Percentiles rank a stretch among this genome's conserved stretches.
These are phyloP conservation scores for Andrographis paniculata DNA, from an alignment of 305 asterid genomes.

Conservation along the genomic window DNA sequence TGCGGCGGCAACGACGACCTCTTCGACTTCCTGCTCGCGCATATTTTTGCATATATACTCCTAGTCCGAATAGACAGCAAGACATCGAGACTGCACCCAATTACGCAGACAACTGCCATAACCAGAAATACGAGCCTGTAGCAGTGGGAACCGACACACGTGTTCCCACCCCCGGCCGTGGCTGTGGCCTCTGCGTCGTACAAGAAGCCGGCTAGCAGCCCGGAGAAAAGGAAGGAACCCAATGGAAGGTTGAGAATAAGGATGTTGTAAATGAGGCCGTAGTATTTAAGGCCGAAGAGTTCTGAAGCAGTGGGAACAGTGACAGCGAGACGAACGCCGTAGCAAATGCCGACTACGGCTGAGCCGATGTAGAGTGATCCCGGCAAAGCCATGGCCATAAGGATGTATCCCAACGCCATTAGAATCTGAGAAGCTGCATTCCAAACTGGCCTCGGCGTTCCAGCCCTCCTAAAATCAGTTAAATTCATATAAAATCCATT, in stretches of 20 bases:
- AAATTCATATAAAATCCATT: too few relatives aligned
- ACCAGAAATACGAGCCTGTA: constrained; percentile 73
- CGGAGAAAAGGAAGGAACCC: constrained; percentile 91
- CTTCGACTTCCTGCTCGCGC: constrained; percentile 35
- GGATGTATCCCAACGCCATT: constrained; percentile 73
- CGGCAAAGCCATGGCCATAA: constrained; percentile 75
- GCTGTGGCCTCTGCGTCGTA: constrained; percentile 64
- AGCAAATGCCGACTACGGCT: constrained; percentile 77
- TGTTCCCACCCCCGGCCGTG: constrained; percentile 62
- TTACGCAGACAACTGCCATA: constrained; percentile 63
- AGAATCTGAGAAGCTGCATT: constrained; percentile 82
- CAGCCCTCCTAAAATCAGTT: constrained; percentile 38
- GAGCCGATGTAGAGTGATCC: constrained; percentile 86
- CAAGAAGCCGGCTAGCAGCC: constrained; percentile 67
- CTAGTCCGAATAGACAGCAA: constrained; percentile 54
- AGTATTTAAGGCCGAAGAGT: constrained; percentile 78
- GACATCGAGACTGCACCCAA: constrained; percentile 68
- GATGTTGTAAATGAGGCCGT: constrained; percentile 81
- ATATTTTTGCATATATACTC: constrained; percentile 42
- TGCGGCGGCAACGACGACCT: constrained; percentile 13
- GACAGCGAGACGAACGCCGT: constrained; percentile 69
- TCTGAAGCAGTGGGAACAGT: constrained; percentile 85
- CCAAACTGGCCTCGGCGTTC: constrained; percentile 85
- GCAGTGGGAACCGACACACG: constrained; percentile 73
- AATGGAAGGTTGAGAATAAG: constrained; percentile 80